Percentiles rank a stretch among this genome's conserved stretches.
These are phyloP conservation scores for Pestalotiopsis sp. DNA, from an alignment of 2,329 filamentous ascomycete species.

Conservation along the genomic window DNA sequence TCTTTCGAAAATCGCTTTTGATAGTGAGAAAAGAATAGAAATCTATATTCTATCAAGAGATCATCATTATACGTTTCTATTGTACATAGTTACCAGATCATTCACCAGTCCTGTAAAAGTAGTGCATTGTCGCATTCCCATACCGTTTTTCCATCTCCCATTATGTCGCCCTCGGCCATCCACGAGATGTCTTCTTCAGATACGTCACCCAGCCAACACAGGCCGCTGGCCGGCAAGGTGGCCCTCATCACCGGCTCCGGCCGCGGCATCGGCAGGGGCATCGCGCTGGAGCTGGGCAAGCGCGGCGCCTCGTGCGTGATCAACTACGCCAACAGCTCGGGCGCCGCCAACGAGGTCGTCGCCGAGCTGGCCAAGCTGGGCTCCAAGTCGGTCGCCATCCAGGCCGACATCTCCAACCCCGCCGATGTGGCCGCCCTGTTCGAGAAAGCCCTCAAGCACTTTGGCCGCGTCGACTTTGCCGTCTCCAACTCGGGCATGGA, in stretches of 20 bases:
- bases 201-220: constrained; percentile 29
- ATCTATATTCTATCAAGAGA: too few species aligned
- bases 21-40: too few species aligned
- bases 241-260: constrained; percentile 67
- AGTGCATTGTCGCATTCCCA: not conserved
- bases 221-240: constrained; percentile 52
- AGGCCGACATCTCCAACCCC: constrained; percentile 67
- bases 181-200: constrained; percentile 15
- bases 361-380: constrained; percentile 56
- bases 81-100: too few species aligned
- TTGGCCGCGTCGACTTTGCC: constrained; percentile 72
- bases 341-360: constrained; percentile 60
- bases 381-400: constrained; percentile 59
- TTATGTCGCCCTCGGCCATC: constrained; percentile 34
- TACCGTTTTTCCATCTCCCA: constrained; percentile 3
- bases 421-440: constrained; percentile 65
- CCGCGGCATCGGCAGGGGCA: constrained; percentile 68
- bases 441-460: constrained; percentile 64
- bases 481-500: constrained; percentile 74
- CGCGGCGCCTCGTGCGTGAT: constrained; percentile 67
- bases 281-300: constrained; percentile 67
- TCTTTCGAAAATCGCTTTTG: too few species aligned
- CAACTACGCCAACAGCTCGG: constrained; percentile 64
- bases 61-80: too few species aligned
- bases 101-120: too few species aligned